Base-by-base conservation (phyloP, 164 flowering plant species). In the Kingdonia uniflora region DNA sequence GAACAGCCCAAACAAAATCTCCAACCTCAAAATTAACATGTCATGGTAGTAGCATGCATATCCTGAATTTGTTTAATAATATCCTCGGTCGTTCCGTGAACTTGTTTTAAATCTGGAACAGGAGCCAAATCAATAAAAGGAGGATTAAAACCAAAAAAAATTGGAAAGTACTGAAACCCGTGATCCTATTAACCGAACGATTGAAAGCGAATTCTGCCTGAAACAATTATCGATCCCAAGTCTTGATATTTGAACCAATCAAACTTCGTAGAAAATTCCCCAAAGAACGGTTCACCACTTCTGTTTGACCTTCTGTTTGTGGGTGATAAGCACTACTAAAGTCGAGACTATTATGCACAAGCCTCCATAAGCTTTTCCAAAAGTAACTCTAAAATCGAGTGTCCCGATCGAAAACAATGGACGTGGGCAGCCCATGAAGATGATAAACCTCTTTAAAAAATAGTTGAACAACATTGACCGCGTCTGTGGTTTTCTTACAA, bases 291-390 rank as follows among this genome's bases (percentile, higher is more conserved):
- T 29, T 42, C 45, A 42, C 45, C 17, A n/a, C 52, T 25, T 19
- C 19, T 6, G 35, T 23, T 4, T 48, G 51, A 10, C 51, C 29
- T 19, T 48, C 15, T 5, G 29, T 14, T 22, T 48, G 29, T 21
- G 51, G 51, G 11, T 48, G 25, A 21, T 48, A 48, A 11, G 51
- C 51, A 23, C n/a, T 48, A 13, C 26, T 48, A 13, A n/a, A n/a
- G n/a, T 23, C 15, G 12, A 48, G 29, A 2, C 6, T 14, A 48
- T 23, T 48, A 23, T 11, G 51, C n/a, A 48, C n/a, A 48, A 21
- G n/a, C n/a, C 19, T 48, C 26, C 51, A 22, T 13, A 48, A 48
- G 19, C 51, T 48, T 24, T 11, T 15, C 14, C 54, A 33, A 17
- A 51, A 51, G n/a, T 22, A 5, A 8, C 50, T 22, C 0, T 5